Evolutionary conservation across 148 eudicot genomes (phyloP), one percentile per base, ranked within the genome.

Genomic region (Rhododendron ferrugineum): DNA sequence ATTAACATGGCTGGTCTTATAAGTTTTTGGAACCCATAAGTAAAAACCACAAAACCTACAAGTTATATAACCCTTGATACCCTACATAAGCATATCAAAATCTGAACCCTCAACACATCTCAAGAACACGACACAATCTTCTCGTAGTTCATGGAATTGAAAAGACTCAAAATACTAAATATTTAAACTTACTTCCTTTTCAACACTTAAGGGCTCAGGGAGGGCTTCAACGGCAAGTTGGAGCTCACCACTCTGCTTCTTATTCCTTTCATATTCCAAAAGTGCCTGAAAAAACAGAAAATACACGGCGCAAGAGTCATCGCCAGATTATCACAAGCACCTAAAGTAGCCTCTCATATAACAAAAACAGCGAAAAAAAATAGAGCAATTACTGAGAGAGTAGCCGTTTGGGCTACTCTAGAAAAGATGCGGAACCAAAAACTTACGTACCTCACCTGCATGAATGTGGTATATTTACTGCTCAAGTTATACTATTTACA

Each of bases 211-310:
- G 86, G 92, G 85, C 90, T 92, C 98, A 11, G 91, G 90, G 50
- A 87, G 76, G 66, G 91, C 84, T 56, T 56, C 85, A 54, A 85
- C 84, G 22, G 98, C 91, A 73, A 94, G 89, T 87, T 95, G 89
- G 80, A 95, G 87, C 87, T 94, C 98, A 30, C 98, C 98, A 68
- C 78, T 93, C 86, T 91, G 92, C 77, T 56, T 79, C 93, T 93
- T 92, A 84, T 89, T 89, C 87, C 91, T 94, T 89, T 95, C 98
- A 87, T 93, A 95, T 82, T 95, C 98, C 87, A 95, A 85, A 86
- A 95, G 95, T 66, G 97, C 91, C 98, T 95, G 84, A 74, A 87
- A 60, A 88, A 86, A 79, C 40, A 36, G 40, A 86, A 68, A 80
- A 78, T 44, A 28, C 44, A 6, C 22, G 20, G 16, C 5, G n/a